Evolutionary conservation across 164 flowering plant genomes (phyloP).

Genomic region (Vitis labrusca): DNA sequence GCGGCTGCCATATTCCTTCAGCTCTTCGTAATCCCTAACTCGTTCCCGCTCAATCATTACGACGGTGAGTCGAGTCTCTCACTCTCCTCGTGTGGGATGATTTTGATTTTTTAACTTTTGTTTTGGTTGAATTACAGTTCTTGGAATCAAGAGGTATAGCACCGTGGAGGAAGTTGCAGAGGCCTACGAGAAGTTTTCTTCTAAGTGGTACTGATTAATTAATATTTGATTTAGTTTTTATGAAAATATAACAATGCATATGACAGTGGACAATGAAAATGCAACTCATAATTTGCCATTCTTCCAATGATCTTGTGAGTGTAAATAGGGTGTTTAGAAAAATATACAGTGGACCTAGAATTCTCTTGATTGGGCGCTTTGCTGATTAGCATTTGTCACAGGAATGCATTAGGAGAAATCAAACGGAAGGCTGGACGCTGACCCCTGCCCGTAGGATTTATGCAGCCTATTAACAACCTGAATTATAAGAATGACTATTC

Average conservation of each 20-base stretch:
- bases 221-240: neutral
- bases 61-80: conserved; percentile 47
- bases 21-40: conserved; percentile 60
- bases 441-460: too few species aligned
- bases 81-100: neutral
- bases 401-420: too few species aligned
- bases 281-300: too few species aligned
- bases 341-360: too few species aligned
- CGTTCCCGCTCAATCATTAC: conserved; percentile 75
- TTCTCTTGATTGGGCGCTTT: too few species aligned
- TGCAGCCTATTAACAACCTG: too few species aligned
- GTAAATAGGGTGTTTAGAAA: too few species aligned
- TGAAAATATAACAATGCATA: neutral
- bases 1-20: conserved; percentile 54
- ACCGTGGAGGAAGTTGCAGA: conserved; percentile 63
- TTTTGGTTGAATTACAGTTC: conserved; percentile 36
- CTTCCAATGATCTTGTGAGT: too few species aligned
- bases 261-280: neutral
- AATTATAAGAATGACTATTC: too few species aligned
- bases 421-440: too few species aligned
- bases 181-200: conserved; percentile 60
- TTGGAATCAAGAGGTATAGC: conserved; percentile 49
- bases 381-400: too few species aligned
- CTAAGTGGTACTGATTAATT: conserved; percentile 45
- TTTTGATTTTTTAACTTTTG: neutral